These are phyloP conservation scores for Pistacia vera DNA, from an alignment of 345 rosid genomes.

Conservation along the genomic window DNA sequence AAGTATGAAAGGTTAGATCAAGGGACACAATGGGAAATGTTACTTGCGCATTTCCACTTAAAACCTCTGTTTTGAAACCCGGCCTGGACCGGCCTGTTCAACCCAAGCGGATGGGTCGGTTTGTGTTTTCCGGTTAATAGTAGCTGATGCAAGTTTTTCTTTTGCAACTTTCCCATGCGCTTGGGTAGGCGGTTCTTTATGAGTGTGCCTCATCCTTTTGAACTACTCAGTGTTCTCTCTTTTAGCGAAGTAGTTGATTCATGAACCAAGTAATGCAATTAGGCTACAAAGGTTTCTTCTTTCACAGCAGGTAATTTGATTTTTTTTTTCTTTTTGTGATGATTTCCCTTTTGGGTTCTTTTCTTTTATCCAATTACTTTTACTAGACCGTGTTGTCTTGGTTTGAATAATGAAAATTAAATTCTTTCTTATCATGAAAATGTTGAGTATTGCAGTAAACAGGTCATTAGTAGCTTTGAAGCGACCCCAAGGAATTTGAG, in stretches of 20 bases:
- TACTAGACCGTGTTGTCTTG: neutral
- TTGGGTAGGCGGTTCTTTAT: too few relatives aligned
- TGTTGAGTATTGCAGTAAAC: neutral
- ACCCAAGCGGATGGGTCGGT: too few relatives aligned
- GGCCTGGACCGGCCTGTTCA: too few relatives aligned
- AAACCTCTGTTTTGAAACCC: too few relatives aligned
- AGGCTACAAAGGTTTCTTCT: conserved; percentile 37
- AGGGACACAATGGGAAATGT: too few relatives aligned
- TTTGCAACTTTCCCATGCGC: too few relatives aligned
- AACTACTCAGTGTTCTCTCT: neutral
- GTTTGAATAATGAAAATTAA: conserved; percentile 1
- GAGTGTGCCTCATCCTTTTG: too few relatives aligned
- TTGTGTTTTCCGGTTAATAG: too few relatives aligned
- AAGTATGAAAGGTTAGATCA: too few relatives aligned
- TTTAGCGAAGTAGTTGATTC: conserved; percentile 9
- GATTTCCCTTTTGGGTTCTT: neutral
- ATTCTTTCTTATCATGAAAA: neutral
- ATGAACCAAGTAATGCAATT: conserved; percentile 46
- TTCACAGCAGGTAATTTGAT: conserved; percentile 35
- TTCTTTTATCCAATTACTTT: conserved; percentile 4
- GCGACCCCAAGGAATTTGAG: conserved; percentile 37
- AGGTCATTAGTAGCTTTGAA: conserved; percentile 41
- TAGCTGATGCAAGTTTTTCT: too few relatives aligned
- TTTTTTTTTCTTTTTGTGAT: neutral
- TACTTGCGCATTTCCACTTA: too few relatives aligned